Evolutionary conservation across 2,329 filamentous ascomycete genomes (phyloP), one percentile per base, ranked within the genome.

Genomic region (Xylariaceae sp.): DNA sequence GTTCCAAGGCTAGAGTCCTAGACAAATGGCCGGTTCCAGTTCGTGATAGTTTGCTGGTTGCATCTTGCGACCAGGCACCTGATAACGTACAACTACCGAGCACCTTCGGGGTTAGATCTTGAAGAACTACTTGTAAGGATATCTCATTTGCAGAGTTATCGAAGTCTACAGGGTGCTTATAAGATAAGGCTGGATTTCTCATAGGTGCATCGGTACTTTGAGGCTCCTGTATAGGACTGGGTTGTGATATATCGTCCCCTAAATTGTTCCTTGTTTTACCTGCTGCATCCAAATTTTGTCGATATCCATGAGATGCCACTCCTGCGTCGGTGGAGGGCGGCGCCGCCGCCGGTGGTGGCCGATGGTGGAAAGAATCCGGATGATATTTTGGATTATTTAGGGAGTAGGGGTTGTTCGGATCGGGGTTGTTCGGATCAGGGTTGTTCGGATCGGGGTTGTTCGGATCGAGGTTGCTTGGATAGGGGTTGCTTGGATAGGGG

Each of bases 1-100:
- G 48, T 29, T 57, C 55, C 16, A 57, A 29, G 14, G 55, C 52
- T 40, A 45, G 37, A 23, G 52, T 40, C 47, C 5, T 50, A 44
- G 55, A 46, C 16, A 50, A 44, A n/a, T 26, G 18, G 20, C 42
- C 6, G 6, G 32, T 37, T 16, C 14, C 32, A 37, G 32, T 16
- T 37, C 32, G 32, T 16, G 14, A 10, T 10, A 37, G 14, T 16
- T 14, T 37, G 12, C 14, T 37, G 5, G 12, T 37, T 7, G 32
- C 14, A 14, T 37, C 32, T 37, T 37, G 32, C 3, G 32, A 37
- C 32, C 32, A 37, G 5, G 5, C 12, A 37, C 14, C 32, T 16
- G 5, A 3, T 37, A 14, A 37, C 3, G 3, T 37, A 37, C 5
- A 37, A 16, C 14, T 16, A 7, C 14, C 14, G 14, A 37, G 14